Conservation (phyloP, 257 asterid genomes). For the Penstemon barbatus region DNA sequence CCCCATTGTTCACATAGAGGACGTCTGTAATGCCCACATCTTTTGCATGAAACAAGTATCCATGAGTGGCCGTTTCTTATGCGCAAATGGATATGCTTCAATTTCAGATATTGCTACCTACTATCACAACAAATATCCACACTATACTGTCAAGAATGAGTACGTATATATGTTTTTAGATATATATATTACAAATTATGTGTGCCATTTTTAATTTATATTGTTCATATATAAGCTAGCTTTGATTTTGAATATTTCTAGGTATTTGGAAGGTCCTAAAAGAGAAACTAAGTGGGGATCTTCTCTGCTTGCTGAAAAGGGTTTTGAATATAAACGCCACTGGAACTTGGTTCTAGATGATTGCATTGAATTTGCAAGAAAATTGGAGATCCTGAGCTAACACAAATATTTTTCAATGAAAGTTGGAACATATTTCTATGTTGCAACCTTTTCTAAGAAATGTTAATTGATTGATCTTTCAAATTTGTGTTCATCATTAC, state of each 20-base stretch:
- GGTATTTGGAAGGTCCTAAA: constrained; percentile 22
- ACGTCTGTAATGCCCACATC: constrained; percentile 44
- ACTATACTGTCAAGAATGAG: constrained; percentile 18
- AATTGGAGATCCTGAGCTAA: constrained; percentile 4
- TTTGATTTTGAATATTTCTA: background rate
- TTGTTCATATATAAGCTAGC: background rate
- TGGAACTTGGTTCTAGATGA: constrained; percentile 31
- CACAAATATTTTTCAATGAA: too few species aligned
- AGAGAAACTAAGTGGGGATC: constrained; percentile 28
- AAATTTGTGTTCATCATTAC: too few species aligned
- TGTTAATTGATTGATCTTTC: too few species aligned
- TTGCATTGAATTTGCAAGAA: constrained; percentile 21
- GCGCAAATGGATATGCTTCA: constrained; percentile 28
- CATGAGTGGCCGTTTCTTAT: constrained; percentile 43
- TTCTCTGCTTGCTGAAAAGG: constrained; percentile 25
- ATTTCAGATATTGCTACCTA: constrained; percentile 23
- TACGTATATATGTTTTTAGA: background rate
- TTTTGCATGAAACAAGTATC: constrained; percentile 35
- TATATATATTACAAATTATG: background rate
- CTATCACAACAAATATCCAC: constrained; percentile 20
- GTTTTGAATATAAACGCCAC: constrained; percentile 26
- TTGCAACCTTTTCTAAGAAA: background rate
- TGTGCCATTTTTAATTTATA: background rate
- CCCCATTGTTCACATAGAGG: constrained; percentile 48
- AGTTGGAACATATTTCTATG: too few species aligned